Conservation (phyloP, 768 basidiomycete genomes). For the Tulasnella sp. region DNA sequence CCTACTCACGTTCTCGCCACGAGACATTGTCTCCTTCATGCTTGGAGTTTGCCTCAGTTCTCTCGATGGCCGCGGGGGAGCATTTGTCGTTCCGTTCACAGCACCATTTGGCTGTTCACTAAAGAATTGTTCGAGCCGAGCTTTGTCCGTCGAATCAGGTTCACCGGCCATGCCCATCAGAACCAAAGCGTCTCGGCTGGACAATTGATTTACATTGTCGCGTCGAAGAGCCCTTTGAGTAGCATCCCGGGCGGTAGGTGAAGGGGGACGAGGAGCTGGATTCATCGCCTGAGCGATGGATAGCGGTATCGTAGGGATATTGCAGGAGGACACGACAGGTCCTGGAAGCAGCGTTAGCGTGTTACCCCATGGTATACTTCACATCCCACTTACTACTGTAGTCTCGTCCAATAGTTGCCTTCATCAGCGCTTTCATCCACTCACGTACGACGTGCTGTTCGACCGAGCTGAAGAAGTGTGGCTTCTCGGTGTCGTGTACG, state of each 20-base stretch:
- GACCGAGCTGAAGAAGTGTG: conserved; percentile 85
- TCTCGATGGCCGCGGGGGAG: conserved; percentile 57
- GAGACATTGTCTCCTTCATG: neutral
- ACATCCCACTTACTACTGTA: conserved; percentile 55
- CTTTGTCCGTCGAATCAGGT: conserved; percentile 37
- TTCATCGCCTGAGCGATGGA: conserved; percentile 94
- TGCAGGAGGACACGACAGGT: conserved; percentile 90
- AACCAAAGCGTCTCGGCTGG: conserved; percentile 64
- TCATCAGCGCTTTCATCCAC: conserved; percentile 99
- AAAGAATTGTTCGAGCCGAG: conserved; percentile 46
- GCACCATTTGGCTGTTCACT: conserved; percentile 22
- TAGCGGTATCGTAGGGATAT: conserved; percentile 91
- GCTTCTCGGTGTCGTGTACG: conserved; percentile 74
- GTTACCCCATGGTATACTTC: neutral
- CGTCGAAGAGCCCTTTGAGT: conserved; percentile 77
- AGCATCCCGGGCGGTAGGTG: conserved; percentile 74
- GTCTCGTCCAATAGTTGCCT: conserved; percentile 90
- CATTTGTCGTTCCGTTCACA: conserved; percentile 15
- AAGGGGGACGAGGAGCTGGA: conserved; percentile 88
- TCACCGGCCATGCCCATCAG: conserved; percentile 36
- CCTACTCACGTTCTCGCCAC: neutral
- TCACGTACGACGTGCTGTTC: conserved; percentile 77
- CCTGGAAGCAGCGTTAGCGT: conserved; percentile 34
- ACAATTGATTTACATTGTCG: conserved; percentile 74
- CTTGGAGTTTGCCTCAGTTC: conserved; percentile 34